Evolutionary conservation across 441 rosid species (phyloP).

Genomic region (Pelargonium cotyledonis): DNA sequence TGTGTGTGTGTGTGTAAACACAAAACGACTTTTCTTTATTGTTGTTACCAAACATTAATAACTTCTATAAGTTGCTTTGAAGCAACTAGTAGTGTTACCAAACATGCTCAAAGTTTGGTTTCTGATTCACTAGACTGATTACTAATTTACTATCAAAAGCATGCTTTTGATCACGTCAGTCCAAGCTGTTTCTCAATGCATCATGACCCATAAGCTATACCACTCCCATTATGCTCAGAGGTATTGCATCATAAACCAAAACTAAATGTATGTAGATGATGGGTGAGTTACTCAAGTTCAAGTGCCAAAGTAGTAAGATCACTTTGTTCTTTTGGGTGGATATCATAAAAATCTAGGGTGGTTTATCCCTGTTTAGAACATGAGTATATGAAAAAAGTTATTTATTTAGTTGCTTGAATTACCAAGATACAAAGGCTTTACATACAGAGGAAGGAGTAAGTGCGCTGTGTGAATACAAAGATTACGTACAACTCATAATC

Average conservation of each 20-base stretch:
- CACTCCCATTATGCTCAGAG: not conserved
- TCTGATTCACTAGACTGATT: not conserved
- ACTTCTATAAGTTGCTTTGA: too few relatives aligned
- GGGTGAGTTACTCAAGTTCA: too few relatives aligned
- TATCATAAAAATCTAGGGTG: not conserved
- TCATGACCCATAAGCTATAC: not conserved
- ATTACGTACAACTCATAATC: too few relatives aligned
- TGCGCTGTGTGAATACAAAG: too few relatives aligned
- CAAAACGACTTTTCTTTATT: too few relatives aligned
- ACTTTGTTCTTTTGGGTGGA: constrained; percentile 1
- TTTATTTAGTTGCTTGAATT: too few relatives aligned
- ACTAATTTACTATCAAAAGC: not conserved
- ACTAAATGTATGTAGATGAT: not conserved
- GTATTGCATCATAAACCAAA: not conserved
- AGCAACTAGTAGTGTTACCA: too few relatives aligned
- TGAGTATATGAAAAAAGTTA: too few relatives aligned
- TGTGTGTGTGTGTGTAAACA: too few relatives aligned
- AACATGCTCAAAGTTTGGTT: not conserved
- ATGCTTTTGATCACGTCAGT: constrained; percentile 2
- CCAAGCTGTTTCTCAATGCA: constrained; percentile 5
- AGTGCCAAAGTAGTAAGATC: not conserved
- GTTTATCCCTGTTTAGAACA: not conserved
- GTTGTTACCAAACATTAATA: too few relatives aligned
- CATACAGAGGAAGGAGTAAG: too few relatives aligned
- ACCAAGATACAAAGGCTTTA: too few relatives aligned